Evolutionary conservation across 306 rosid genomes (phyloP).

Genomic region (Hippophae tibetana): DNA sequence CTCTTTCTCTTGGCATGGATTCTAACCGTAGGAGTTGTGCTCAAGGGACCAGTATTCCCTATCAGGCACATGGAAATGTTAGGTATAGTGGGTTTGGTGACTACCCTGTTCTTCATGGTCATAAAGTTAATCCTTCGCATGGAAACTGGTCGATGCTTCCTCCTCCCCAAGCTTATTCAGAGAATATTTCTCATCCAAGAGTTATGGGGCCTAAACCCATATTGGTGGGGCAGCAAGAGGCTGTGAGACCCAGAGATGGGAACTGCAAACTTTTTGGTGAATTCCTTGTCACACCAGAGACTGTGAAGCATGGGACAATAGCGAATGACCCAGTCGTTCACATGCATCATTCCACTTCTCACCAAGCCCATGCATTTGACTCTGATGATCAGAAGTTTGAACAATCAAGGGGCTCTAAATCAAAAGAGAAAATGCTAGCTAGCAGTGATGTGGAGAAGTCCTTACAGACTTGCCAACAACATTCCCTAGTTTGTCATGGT

Average conservation of each 20-base stretch:
- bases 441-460: slow-evolving; percentile 37
- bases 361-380: slow-evolving; percentile 26
- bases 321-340: slow-evolving; percentile 29
- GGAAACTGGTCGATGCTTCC: slow-evolving; percentile 69
- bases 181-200: slow-evolving; percentile 32
- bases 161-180: slow-evolving; percentile 37
- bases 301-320: slow-evolving; percentile 23
- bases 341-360: slow-evolving; percentile 17
- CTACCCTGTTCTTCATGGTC: slow-evolving; percentile 43
- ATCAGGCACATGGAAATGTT: slow-evolving; percentile 36
- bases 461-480: slow-evolving; percentile 32
- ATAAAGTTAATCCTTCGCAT: slow-evolving; percentile 43
- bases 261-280: slow-evolving; percentile 78
- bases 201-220: slow-evolving; percentile 32
- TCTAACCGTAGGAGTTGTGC: slow-evolving; percentile 39
- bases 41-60: slow-evolving; percentile 37
- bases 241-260: slow-evolving; percentile 47
- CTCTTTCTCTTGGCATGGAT: slow-evolving; percentile 53
- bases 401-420: slow-evolving; percentile 34
- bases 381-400: slow-evolving; percentile 40
- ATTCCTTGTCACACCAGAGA: slow-evolving; percentile 47
- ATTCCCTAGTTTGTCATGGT: slow-evolving; percentile 40
- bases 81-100: slow-evolving; percentile 42
- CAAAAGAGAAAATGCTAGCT: slow-evolving; percentile 26
- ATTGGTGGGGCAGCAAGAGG: slow-evolving; percentile 25